Evolutionary conservation across 192 early-diverging fungal genomes (phyloP).

Genomic region (Chytriomyces sp.): DNA sequence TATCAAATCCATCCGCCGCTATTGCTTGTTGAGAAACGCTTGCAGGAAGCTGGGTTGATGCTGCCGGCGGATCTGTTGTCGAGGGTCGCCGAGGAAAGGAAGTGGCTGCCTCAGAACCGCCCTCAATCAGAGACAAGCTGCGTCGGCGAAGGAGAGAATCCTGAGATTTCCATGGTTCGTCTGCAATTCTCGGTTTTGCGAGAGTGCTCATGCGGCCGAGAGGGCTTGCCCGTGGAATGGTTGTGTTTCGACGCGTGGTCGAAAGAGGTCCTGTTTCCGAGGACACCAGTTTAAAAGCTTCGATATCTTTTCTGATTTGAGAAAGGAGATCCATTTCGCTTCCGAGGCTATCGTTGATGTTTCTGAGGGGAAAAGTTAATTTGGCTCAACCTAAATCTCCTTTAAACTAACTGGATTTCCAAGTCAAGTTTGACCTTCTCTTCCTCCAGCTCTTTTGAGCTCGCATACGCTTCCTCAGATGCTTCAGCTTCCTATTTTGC

Average conservation of each 20-base stretch:
- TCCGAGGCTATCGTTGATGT: conserved; percentile 11
- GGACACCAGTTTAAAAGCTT: not conserved
- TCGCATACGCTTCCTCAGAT: not conserved
- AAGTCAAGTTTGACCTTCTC: conserved; percentile 16
- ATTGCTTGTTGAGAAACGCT: not conserved
- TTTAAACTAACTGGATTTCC: conserved; percentile 13
- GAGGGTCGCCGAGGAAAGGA: too few species aligned
- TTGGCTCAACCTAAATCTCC: not conserved
- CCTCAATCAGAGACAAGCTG: too few species aligned
- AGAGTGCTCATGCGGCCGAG: not conserved
- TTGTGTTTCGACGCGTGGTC: not conserved
- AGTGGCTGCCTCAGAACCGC: too few species aligned
- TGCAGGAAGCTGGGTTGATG: too few species aligned
- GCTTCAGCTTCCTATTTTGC: not conserved
- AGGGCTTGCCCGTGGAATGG: not conserved
- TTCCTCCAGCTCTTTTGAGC: conserved; percentile 6
- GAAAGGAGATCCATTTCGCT: conserved; percentile 26
- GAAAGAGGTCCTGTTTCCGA: not conserved
- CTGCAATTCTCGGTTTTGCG: not conserved
- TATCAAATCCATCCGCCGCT: not conserved
- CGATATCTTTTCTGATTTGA: conserved; percentile 20
- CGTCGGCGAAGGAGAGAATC: not conserved
- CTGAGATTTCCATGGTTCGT: not conserved
- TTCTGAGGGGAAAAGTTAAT: not conserved
- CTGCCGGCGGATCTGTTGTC: too few species aligned